Evolutionary conservation across 2,329 filamentous ascomycete genomes (phyloP).

Genomic region (Ophiostoma piceae): DNA sequence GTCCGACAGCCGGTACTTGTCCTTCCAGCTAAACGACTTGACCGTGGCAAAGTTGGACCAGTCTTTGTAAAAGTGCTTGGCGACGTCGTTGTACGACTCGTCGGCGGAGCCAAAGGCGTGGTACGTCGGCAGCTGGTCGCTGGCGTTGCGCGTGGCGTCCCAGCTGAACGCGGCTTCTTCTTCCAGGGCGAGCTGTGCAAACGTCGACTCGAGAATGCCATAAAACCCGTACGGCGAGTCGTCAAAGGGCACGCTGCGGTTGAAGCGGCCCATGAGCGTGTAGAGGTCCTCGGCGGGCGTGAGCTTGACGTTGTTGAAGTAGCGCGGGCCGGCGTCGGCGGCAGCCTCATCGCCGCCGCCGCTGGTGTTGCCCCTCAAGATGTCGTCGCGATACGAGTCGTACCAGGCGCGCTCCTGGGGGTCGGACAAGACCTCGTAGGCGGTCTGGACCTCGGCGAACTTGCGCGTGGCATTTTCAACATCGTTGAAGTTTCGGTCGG

Average conservation of each 20-base stretch:
- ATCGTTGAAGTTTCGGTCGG: constrained; percentile 86
- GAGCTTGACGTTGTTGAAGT: constrained; percentile 61
- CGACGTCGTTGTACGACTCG: constrained; percentile 69
- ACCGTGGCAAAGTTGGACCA: constrained; percentile 80
- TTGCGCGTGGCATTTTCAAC: constrained; percentile 72
- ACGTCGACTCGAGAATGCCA: constrained; percentile 68
- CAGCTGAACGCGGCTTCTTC: constrained; percentile 70
- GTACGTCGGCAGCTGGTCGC: constrained; percentile 48
- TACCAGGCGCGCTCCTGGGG: constrained; percentile 97
- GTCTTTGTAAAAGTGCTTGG: constrained; percentile 71
- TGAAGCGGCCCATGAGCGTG: constrained; percentile 73
- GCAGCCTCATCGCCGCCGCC: constrained; percentile 35
- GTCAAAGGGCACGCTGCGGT: constrained; percentile 66
- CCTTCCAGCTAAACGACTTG: constrained; percentile 86
- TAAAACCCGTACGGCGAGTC: constrained; percentile 82
- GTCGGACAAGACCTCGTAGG: constrained; percentile 94
- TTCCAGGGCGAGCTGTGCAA: constrained; percentile 73
- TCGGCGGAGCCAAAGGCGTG: constrained; percentile 75
- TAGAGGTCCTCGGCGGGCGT: constrained; percentile 78
- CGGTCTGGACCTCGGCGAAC: constrained; percentile 88
- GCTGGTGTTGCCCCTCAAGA: constrained; percentile 50
- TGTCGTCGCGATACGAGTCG: constrained; percentile 84
- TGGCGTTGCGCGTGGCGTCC: constrained; percentile 47
- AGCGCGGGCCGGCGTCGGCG: constrained; percentile 36
- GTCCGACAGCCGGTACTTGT: constrained; percentile 75